Conservation (phyloP, 306 rosid species). For the Glycine tomentella region DNA sequence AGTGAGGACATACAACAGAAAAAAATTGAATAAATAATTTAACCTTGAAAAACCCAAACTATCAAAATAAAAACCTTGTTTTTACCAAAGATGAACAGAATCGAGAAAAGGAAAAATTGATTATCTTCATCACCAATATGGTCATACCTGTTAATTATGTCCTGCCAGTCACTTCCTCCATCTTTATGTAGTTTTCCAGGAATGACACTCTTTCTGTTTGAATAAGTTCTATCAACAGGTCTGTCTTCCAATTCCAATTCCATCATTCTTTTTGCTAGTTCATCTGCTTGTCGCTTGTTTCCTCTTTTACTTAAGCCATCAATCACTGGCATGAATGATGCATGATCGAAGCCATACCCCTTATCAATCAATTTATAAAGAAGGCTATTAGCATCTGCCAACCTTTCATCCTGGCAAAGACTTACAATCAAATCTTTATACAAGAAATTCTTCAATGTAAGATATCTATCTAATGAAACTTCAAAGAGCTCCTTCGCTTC, state of each 20-base stretch:
- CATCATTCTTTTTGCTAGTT: constrained; percentile 80
- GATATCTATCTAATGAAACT: constrained; percentile 69
- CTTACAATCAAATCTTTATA: constrained; percentile 73
- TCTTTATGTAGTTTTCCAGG: constrained; percentile 50
- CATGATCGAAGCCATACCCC: constrained; percentile 74
- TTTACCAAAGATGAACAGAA: constrained; percentile 30
- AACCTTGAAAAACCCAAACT: constrained; percentile 26
- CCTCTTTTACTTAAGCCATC: constrained; percentile 85
- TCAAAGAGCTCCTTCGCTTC: constrained; percentile 77
- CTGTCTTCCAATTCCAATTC: constrained; percentile 72
- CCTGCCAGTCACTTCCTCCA: constrained; percentile 72
- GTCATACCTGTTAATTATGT: constrained; percentile 78
- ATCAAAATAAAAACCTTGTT: constrained; percentile 26
- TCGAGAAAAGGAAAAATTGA: constrained; percentile 4
- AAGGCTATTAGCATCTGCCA: no score
- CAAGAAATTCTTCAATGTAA: constrained; percentile 68
- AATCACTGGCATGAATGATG: constrained; percentile 80
- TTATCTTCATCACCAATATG: constrained; percentile 13
- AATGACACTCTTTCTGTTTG: constrained; percentile 42
- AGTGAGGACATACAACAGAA: background rate
- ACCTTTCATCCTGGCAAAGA: constrained; percentile 73
- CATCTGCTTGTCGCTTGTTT: constrained; percentile 74
- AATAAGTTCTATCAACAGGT: constrained; percentile 50
- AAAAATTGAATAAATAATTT: constrained; percentile 5
- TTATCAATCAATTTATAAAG: constrained; percentile 68